These are phyloP conservation scores for Ascoidea tarda DNA, from an alignment of 805 yeast species.

Conservation along the genomic window DNA sequence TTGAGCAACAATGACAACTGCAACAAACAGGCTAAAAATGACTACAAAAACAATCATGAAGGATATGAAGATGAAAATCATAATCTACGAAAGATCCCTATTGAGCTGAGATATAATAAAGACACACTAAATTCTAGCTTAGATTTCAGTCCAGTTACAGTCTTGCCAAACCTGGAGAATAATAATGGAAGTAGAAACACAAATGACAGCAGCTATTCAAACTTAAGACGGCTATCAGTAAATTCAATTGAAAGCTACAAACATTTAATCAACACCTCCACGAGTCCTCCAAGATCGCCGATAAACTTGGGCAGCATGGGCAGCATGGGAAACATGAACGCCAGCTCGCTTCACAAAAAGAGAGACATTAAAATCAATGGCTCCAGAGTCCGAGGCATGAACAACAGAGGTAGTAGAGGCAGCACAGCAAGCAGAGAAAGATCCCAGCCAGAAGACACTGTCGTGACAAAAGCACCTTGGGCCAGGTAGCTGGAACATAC, in stretches of 20 bases:
- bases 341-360: neutral
- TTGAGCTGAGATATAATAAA: neutral
- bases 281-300: too few relatives aligned
- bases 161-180: neutral
- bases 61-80: neutral
- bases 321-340: neutral
- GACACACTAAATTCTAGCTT: neutral
- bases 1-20: neutral
- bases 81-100: too few relatives aligned
- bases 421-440: neutral
- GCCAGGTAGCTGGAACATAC: conserved; percentile 7
- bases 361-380: neutral
- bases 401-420: neutral
- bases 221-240: neutral
- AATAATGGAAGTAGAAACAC: neutral
- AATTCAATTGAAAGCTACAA: too few relatives aligned
- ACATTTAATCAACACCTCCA: too few relatives aligned
- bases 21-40: too few relatives aligned
- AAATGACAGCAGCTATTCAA: neutral
- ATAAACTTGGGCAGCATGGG: neutral
- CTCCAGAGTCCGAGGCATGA: neutral
- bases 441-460: neutral
- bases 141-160: neutral
- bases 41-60: neutral
- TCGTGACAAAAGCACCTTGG: conserved; percentile 11